phyloP scores from a whole-genome alignment of 23 red algal species.

The Gracilariopsis chorda region DNA sequence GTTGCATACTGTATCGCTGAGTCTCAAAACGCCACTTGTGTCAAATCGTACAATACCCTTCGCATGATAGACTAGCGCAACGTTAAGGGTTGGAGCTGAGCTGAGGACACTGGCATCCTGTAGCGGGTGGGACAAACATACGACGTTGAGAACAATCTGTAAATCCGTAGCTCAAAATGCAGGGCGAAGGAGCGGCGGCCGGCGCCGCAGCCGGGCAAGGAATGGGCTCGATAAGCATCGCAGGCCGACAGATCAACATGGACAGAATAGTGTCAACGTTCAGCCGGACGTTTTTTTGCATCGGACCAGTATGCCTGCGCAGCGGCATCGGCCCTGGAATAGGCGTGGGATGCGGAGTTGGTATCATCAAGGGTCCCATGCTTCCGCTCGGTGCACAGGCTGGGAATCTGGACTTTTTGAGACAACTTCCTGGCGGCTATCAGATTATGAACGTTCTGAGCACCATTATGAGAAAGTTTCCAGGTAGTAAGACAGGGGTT shows the following conservation, averaged over 20 bases:
- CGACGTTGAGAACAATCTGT: too few species aligned
- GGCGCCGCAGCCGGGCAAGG: background rate
- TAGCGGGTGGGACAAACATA: too few species aligned
- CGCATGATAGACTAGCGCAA: too few species aligned
- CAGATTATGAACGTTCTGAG: slow-evolving; percentile 81
- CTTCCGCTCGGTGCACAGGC: slow-evolving; percentile 44
- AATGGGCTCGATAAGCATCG: background rate
- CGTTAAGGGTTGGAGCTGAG: too few species aligned
- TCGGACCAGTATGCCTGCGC: slow-evolving; percentile 91
- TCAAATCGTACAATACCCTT: too few species aligned
- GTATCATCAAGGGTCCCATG: slow-evolving; percentile 84
- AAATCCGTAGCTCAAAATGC: too few species aligned
- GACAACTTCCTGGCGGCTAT: slow-evolving; percentile 89
- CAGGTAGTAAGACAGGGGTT: slow-evolving; percentile 80
- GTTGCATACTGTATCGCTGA: too few species aligned
- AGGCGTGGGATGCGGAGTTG: slow-evolving; percentile 92
- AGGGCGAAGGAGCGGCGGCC: background rate
- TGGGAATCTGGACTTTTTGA: slow-evolving; percentile 64
- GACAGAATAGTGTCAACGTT: slow-evolving; percentile 7
- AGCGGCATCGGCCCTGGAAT: slow-evolving; percentile 80
- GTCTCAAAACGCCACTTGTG: too few species aligned
- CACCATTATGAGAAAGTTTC: slow-evolving; percentile 80
- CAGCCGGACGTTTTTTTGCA: slow-evolving; percentile 88
- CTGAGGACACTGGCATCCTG: too few species aligned
- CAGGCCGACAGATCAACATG: background rate